These are phyloP conservation scores for Exophiala viscosa DNA, from an alignment of 2,329 filamentous ascomycete genomes.

Conservation along the genomic window DNA sequence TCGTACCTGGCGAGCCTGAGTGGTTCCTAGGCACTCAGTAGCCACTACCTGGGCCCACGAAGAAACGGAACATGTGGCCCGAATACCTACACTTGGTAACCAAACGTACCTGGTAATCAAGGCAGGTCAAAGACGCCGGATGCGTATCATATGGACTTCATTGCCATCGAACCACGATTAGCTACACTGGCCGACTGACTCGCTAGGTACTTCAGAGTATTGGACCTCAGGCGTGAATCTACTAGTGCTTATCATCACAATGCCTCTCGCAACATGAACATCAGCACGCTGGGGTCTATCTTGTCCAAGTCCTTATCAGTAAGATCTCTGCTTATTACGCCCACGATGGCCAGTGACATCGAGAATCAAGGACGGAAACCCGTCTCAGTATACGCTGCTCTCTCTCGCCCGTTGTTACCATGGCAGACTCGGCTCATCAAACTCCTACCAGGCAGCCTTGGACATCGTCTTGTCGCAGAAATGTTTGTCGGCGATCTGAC, in stretches of 20 bases:
- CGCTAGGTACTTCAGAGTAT: not conserved
- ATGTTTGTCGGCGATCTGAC: not conserved
- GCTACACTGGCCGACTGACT: not conserved
- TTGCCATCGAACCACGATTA: not conserved
- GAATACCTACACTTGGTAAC: not conserved
- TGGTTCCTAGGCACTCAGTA: too few relatives aligned
- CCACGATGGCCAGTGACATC: not conserved
- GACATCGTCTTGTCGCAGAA: not conserved
- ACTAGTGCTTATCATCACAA: not conserved
- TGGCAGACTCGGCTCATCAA: not conserved
- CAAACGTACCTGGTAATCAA: not conserved
- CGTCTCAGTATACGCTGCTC: not conserved
- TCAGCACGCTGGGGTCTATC: not conserved
- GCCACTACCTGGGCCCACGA: too few relatives aligned
- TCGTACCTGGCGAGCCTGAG: too few relatives aligned
- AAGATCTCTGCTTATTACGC: not conserved
- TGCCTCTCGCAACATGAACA: not conserved
- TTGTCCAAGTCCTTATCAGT: not conserved
- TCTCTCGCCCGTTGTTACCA: not conserved
- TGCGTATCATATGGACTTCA: not conserved
- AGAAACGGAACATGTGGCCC: not conserved
- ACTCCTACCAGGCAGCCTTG: not conserved
- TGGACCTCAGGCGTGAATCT: not conserved
- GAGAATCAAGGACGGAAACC: not conserved
- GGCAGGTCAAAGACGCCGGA: not conserved